Evolutionary conservation across 1,139 yeast genomes (phyloP).

Genomic region (Debaryomycetaceae sp.): DNA sequence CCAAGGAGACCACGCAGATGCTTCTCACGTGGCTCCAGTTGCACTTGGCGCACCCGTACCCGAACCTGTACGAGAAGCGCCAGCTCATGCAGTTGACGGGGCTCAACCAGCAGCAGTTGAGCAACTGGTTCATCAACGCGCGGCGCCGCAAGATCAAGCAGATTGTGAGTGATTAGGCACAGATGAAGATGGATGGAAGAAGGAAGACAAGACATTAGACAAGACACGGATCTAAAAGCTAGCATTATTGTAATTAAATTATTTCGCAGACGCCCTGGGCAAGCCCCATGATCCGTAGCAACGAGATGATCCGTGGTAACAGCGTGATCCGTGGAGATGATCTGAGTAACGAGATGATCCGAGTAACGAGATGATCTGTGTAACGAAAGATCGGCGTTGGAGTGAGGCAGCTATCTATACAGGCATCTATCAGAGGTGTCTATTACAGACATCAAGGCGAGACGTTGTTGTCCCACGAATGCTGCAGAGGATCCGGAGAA

Average conservation of each 20-base stretch:
- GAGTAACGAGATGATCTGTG: too few relatives aligned
- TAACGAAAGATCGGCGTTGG: too few relatives aligned
- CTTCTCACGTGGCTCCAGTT: constrained; percentile 75
- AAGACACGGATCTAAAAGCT: background rate
- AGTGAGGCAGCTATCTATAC: too few relatives aligned
- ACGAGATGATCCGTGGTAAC: too few relatives aligned
- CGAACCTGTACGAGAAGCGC: constrained; percentile 80
- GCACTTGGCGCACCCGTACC: constrained; percentile 88
- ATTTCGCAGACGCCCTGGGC: too few relatives aligned
- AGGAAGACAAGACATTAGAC: background rate
- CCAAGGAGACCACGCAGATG: constrained; percentile 78
- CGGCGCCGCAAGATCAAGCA: constrained; percentile 68
- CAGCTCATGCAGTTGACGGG: constrained; percentile 77
- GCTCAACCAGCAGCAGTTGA: constrained; percentile 77
- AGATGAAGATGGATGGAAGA: background rate
- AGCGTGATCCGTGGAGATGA: too few relatives aligned
- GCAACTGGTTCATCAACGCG: constrained; percentile 96
- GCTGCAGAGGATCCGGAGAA: too few relatives aligned
- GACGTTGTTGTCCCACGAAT: too few relatives aligned
- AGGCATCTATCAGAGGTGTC: too few relatives aligned
- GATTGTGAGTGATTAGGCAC: background rate
- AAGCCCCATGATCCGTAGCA: too few relatives aligned
- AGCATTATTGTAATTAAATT: background rate
- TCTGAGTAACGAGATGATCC: too few relatives aligned
- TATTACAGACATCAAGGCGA: too few relatives aligned